Conservation (phyloP, 805 yeast genomes). For the Priceomyces medius region DNA sequence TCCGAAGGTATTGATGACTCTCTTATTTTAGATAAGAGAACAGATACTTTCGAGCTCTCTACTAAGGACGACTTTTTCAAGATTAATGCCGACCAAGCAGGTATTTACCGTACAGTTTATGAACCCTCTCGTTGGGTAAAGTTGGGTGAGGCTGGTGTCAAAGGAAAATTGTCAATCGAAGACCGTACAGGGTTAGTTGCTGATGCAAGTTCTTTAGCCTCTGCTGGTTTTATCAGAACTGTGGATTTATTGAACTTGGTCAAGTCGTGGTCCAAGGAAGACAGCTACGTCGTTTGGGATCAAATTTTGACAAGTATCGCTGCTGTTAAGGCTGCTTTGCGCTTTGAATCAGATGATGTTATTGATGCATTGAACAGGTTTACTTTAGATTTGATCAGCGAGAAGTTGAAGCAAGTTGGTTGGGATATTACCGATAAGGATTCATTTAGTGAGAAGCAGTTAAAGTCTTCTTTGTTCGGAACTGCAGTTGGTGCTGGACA, state of each 20-base stretch:
- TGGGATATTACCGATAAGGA: constrained; percentile 59
- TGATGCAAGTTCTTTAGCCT: constrained; percentile 71
- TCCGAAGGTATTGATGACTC: constrained; percentile 60
- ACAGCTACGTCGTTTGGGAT: constrained; percentile 67
- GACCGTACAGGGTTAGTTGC: constrained; percentile 80
- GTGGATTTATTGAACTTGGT: constrained; percentile 59
- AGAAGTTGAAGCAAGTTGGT: constrained; percentile 58
- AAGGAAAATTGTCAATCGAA: constrained; percentile 62
- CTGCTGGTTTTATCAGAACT: constrained; percentile 68
- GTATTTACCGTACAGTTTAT: constrained; percentile 74
- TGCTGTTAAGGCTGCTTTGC: constrained; percentile 51
- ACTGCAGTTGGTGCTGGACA: constrained; percentile 58
- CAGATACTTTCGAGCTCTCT: constrained; percentile 41
- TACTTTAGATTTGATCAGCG: constrained; percentile 52
- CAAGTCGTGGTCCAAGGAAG: constrained; percentile 57
- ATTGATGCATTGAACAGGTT: constrained; percentile 52
- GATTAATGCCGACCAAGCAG: constrained; percentile 70
- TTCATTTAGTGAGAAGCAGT: constrained; percentile 60
- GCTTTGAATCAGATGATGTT: constrained; percentile 50
- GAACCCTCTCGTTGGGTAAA: constrained; percentile 66
- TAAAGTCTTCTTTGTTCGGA: constrained; percentile 63
- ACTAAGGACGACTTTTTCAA: constrained; percentile 54
- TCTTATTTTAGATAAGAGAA: constrained; percentile 47
- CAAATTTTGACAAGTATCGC: constrained; percentile 52
- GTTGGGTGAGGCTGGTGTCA: constrained; percentile 59